These are phyloP conservation scores for Themeda triandra DNA, from an alignment of 176 grass and related monocot genomes.

Conservation along the genomic window DNA sequence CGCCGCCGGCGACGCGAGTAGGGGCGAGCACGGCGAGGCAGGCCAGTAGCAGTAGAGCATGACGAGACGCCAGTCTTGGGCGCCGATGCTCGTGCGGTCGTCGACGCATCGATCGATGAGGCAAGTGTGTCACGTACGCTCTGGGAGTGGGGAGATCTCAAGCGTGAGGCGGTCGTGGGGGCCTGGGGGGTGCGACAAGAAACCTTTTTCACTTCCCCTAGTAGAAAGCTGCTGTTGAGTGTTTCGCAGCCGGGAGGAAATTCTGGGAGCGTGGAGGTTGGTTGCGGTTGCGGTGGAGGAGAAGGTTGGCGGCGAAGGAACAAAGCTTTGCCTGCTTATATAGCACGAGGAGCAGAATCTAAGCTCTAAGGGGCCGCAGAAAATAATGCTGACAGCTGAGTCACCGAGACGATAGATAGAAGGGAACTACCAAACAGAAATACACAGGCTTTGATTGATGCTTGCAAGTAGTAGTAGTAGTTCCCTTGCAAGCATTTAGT, in stretches of 20 bases:
- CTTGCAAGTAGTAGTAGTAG: background rate
- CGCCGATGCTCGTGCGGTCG: background rate
- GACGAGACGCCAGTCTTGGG: background rate
- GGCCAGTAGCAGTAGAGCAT: background rate
- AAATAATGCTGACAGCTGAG: background rate
- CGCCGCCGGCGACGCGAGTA: background rate
- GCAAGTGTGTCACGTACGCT: background rate
- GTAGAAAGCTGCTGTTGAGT: background rate
- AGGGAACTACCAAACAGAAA: background rate
- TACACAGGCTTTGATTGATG: background rate
- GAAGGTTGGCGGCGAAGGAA: background rate
- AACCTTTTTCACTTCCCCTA: no score
- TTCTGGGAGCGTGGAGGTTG: background rate
- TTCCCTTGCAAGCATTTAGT: no score
- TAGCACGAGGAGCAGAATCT: background rate
- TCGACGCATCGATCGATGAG: background rate
- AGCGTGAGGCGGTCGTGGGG: background rate
- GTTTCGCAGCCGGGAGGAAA: background rate
- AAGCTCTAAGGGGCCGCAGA: background rate
- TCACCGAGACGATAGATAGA: background rate
- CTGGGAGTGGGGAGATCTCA: background rate
- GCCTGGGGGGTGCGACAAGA: no score
- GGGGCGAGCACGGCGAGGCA: conserved; percentile 33
- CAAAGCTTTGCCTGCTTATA: background rate
- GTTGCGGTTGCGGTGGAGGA: background rate